Base-by-base conservation (phyloP, 306 rosid genomes). In the Quillaja saponaria region DNA sequence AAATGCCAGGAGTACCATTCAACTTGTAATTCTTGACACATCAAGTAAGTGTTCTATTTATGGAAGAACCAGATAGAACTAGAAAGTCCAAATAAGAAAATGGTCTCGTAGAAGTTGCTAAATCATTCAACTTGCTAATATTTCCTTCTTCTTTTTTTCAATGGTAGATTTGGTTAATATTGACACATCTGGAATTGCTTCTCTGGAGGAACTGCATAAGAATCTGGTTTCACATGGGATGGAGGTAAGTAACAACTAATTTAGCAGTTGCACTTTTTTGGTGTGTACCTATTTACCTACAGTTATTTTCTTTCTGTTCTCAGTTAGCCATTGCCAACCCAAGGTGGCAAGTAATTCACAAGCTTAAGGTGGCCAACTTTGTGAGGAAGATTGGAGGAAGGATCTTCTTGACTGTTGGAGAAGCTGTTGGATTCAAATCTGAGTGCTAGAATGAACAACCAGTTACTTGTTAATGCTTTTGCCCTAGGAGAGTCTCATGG, bases 271-370 rank as follows among this genome's bases (percentile, higher is more conserved):
- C 5, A 41, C 14, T 17, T 18, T 49, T 20, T 0, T 8, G 33
- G 33, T 16, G 33, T 7, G 31, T 15, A 19, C 19, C 8, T 14
- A 10, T 44, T 50, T 67, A 38, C 47, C 55, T 33, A 65, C 25
- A 47, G 40, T 50, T 33, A 3, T 4, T 35, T 21, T 37, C 11
- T 62, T 37, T 56, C 0, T n/a, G n/a, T n/a, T 40, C 17, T 12
- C 76, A 90, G 97, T 51, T 90, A 58, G 85, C 87, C 38, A 61
- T 90, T 60, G 87, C 77, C 2, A 90, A 80, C 55, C 97, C 97
- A 0, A 81, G 86, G 40, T 90, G 95, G 95, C 83, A 81, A 76
- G 89, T 85, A 46, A 87, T 87, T 72, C 95, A 90, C 88, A 91
- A 87, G 82, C 83, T 85, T 16, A 91, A 61, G 80, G 58, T 82